Base-by-base conservation (phyloP, 108 stramenopile genomes). In the Cylindrotheca fusiformis region DNA sequence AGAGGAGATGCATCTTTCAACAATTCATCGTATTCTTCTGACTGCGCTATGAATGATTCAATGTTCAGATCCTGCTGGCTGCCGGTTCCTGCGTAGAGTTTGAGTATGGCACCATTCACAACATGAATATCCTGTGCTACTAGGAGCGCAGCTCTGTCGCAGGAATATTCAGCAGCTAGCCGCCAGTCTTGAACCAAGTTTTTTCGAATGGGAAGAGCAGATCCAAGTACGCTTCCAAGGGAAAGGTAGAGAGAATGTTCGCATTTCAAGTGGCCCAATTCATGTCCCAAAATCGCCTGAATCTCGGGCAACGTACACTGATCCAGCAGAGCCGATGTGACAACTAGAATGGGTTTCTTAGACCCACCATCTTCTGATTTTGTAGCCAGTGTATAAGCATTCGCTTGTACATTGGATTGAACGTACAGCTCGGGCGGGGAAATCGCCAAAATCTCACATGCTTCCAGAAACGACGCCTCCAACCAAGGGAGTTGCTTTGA, bases 221-320 rank as follows among this genome's bases (percentile, higher is more conserved):
- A 33, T 32, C 77, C 77, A 14, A 73, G 8, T 2, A 75, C 27
- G 50, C 74, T 66, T 22, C 87, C 87, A 27, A 87, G 65, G 14
- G 85, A 84, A 47, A 91, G 48, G 59, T 83, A 88, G 1, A 91
- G 69, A 27, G 82, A 83, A 56, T 91, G 90, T 48, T 87, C 87
- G 59, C 90, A 91, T 50, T 88, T 86, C 26, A 91, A 46, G 71
- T 91, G 86, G 3, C 87, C 86, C 28, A 87, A 65, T 66, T 91
- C 90, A 53, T 88, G 90, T 14, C 79, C 87, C 30, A 91, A 66
- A 19, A 88, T 81, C 21, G 86, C 80, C 59, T 86, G 76, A 5
- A 85, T 49, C 58, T 91, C 87, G 2, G 59, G 55, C 27, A 62
- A 55, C n/a, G 80, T 72, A 53, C 79, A 84, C 31, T 71, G 59